Evolutionary conservation across 805 yeast species (phyloP), one percentile per base, ranked within the genome.

Genomic region (Zygotorulaspora danielsina): DNA sequence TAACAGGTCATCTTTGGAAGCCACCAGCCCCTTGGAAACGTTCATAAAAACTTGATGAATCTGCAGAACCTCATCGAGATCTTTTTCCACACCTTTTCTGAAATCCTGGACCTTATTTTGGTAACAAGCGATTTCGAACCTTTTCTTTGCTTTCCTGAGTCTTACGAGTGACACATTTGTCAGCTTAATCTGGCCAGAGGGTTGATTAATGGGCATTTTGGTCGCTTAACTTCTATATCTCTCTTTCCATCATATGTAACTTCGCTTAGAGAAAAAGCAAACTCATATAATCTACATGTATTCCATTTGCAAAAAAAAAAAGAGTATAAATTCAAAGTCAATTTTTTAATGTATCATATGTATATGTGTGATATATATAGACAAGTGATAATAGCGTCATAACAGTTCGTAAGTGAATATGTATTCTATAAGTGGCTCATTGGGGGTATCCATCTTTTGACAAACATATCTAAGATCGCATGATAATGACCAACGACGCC

Each of bases 101-200:
- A 88, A 93, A 61, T 93, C 98, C 61, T 90, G 97, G 4, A 93
- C 96, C 58, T 93, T 93, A 55, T 93, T 93, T 57, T 86, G 96
- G 61, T 93, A 93, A 57, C 98, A 93, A 0, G 97, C 97, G 32
- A 93, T 75, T 63, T 93, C 98, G 53, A 88, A 93, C 49, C 96
- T 70, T 63, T 86, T 85, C 59, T 86, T 87, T 29, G 89, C 96
- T 60, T 86, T 88, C 54, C 83, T 84, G 78, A 93, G 79, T 33
- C 93, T 74, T 32, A 93, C 97, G 42, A 90, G 70, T 19, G 97
- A 88, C 21, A 93, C 97, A 62, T 93, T 93, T 36, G 98, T 93
- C 54, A 93, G 73, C 58, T 79, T 84, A 48, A 93, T 89, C 62
- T 86, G 95, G 25, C 85, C 79, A 11, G 79, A 75, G 2, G 98